These are phyloP conservation scores for Zymoseptoria pseudotritici DNA, from an alignment of 2,329 filamentous ascomycete species.

Conservation along the genomic window DNA sequence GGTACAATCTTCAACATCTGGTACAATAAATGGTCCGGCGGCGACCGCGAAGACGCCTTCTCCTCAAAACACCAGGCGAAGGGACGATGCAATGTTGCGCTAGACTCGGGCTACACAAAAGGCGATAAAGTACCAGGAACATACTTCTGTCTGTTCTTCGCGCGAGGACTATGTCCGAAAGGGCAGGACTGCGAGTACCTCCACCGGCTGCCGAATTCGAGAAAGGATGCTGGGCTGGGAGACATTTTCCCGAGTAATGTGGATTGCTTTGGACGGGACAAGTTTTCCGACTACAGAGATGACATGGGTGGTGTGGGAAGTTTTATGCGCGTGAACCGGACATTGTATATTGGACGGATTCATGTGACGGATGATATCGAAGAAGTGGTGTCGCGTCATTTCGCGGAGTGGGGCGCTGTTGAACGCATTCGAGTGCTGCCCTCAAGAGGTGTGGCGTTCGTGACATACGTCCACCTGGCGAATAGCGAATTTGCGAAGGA, in stretches of 20 bases:
- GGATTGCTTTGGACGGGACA: conserved; percentile 91
- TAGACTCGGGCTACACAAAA: conserved; percentile 48
- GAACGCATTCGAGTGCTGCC: conserved; percentile 84
- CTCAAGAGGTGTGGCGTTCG: conserved; percentile 81
- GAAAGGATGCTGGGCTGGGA: conserved; percentile 48
- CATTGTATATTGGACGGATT: conserved; percentile 86
- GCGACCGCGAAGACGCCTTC: conserved; percentile 88
- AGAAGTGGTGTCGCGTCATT: conserved; percentile 88
- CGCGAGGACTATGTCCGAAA: conserved; percentile 71
- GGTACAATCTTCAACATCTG: conserved; percentile 97
- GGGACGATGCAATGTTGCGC: conserved; percentile 77
- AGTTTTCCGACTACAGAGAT: conserved; percentile 85
- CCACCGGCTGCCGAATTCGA: conserved; percentile 67
- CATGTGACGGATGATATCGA: conserved; percentile 96
- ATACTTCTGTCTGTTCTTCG: conserved; percentile 91
- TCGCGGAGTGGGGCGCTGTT: conserved; percentile 92
- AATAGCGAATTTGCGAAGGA: conserved; percentile 76
- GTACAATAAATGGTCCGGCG: conserved; percentile 98
- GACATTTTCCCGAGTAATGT: conserved; percentile 91
- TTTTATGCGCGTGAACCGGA: conserved; percentile 90
- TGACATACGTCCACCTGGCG: conserved; percentile 87
- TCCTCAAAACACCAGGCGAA: conserved; percentile 74
- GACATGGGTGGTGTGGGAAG: conserved; percentile 96
- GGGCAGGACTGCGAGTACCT: conserved; percentile 92
- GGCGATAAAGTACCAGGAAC: conserved; percentile 51